phyloP scores from a whole-genome alignment of 768 basidiomycete genomes.

The Kwoniella heveanensis region DNA sequence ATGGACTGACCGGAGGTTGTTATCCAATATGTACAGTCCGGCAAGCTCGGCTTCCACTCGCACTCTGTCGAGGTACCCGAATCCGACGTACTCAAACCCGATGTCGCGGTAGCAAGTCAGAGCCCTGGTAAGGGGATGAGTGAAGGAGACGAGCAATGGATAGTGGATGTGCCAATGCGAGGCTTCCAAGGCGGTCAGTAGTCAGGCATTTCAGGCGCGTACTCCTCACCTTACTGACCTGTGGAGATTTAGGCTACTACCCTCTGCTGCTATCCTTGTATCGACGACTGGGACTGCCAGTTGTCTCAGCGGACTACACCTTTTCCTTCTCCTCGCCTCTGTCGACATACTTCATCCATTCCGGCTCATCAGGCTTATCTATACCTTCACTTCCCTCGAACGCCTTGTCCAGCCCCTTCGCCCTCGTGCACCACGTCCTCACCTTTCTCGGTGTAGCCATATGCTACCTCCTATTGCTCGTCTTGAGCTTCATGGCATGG shows the following conservation, averaged over 20 bases:
- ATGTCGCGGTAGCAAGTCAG: not conserved
- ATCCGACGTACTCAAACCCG: slow-evolving; percentile 26
- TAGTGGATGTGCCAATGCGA: slow-evolving; percentile 79
- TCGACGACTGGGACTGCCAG: slow-evolving; percentile 64
- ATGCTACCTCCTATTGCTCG: slow-evolving; percentile 56
- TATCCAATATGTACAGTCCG: slow-evolving; percentile 58
- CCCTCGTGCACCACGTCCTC: slow-evolving; percentile 13
- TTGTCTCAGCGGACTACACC: slow-evolving; percentile 66
- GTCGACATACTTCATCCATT: slow-evolving; percentile 65
- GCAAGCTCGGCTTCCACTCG: slow-evolving; percentile 69
- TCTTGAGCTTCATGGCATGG: slow-evolving; percentile 43
- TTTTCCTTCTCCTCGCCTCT: slow-evolving; percentile 59
- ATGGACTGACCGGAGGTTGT: too few relatives aligned
- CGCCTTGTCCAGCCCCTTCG: slow-evolving; percentile 18
- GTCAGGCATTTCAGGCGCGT: not conserved
- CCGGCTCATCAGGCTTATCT: slow-evolving; percentile 64
- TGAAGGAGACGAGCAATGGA: slow-evolving; percentile 50
- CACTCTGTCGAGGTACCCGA: slow-evolving; percentile 56
- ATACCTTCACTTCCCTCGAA: slow-evolving; percentile 59
- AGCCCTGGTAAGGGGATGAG: slow-evolving; percentile 5
- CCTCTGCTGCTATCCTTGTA: slow-evolving; percentile 70
- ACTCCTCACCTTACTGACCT: not conserved
- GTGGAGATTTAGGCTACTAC: slow-evolving; percentile 66
- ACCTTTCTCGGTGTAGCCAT: slow-evolving; percentile 58
- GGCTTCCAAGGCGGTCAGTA: slow-evolving; percentile 73